Conservation (phyloP, 2,329 filamentous ascomycete species). For the Claviceps arundinis region DNA sequence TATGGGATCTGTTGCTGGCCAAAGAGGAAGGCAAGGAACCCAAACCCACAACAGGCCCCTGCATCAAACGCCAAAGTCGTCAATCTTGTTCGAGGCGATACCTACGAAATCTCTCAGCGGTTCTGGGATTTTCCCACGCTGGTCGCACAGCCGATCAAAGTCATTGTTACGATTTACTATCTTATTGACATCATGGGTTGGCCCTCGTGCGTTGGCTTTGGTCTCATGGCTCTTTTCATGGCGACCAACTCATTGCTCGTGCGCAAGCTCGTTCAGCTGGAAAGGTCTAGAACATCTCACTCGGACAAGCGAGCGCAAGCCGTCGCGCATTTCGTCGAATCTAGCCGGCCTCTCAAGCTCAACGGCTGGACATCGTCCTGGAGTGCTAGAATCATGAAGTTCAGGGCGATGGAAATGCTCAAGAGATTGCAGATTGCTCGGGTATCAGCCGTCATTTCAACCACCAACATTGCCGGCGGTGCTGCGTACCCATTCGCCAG, state of each 20-base stretch:
- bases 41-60: conserved; percentile 26
- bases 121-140: conserved; percentile 82
- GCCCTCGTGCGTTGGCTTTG: conserved; percentile 60
- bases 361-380: conserved; percentile 27
- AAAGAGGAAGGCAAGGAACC: conserved; percentile 7
- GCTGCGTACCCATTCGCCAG: conserved; percentile 67
- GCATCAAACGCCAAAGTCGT: conserved; percentile 85
- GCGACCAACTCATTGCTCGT: conserved; percentile 55
- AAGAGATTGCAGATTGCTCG: conserved; percentile 24
- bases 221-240: conserved; percentile 57
- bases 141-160: conserved; percentile 60
- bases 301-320: conserved; percentile 70
- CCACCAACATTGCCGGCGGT: conserved; percentile 58
- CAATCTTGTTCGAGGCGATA: conserved; percentile 72
- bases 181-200: conserved; percentile 65
- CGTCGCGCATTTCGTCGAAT: conserved; percentile 76
- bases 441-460: conserved; percentile 38
- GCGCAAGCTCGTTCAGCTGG: conserved; percentile 50
- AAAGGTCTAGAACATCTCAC: conserved; percentile 55
- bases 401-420: conserved; percentile 22
- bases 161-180: conserved; percentile 53
- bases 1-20: conserved; percentile 9
- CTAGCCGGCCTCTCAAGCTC: conserved; percentile 52
- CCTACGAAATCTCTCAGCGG: conserved; percentile 67
- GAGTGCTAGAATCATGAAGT: conserved; percentile 22